Evolutionary conservation across 129 eudicot species (phyloP).

Genomic region (Artemisia tridentata): DNA sequence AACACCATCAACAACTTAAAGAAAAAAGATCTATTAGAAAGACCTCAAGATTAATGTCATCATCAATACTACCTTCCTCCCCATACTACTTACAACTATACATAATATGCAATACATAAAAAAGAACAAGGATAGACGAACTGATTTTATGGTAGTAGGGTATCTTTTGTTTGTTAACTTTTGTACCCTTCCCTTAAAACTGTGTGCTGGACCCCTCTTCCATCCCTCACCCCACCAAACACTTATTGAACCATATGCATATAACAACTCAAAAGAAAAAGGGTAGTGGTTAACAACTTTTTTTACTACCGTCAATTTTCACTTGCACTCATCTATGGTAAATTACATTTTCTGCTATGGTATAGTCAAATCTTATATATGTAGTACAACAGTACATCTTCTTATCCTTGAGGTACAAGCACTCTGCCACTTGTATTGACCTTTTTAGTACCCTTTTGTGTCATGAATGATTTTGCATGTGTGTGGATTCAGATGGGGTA

Average conservation of each 20-base stretch:
- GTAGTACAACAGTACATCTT: slow-evolving; percentile 6
- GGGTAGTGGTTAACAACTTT: slow-evolving; percentile 48
- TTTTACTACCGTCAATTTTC: slow-evolving; percentile 25
- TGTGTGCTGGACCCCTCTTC: slow-evolving; percentile 65
- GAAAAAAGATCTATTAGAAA: slow-evolving; percentile 44
- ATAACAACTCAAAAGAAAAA: slow-evolving; percentile 45
- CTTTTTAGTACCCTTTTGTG: slow-evolving; percentile 9
- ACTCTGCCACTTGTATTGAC: slow-evolving; percentile 5
- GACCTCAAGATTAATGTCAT: slow-evolving; percentile 54
- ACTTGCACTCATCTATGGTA: slow-evolving; percentile 7
- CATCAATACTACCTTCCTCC: slow-evolving; percentile 45
- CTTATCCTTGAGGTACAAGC: slow-evolving; percentile 23
- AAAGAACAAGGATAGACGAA: slow-evolving; percentile 63
- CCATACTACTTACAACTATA: slow-evolving; percentile 73
- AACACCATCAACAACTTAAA: slow-evolving; percentile 36
- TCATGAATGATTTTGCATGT: slow-evolving; percentile 12
- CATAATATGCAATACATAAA: slow-evolving; percentile 64
- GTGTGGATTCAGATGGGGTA: slow-evolving; percentile 13
- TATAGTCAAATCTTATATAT: neutral
- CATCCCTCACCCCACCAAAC: slow-evolving; percentile 45
- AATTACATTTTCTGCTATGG: neutral
- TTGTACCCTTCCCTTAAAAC: slow-evolving; percentile 66
- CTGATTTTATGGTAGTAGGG: slow-evolving; percentile 80
- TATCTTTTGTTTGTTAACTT: slow-evolving; percentile 50
- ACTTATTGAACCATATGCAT: slow-evolving; percentile 43